Conservation (phyloP, 306 rosid genomes). For the Lablab purpureus region DNA sequence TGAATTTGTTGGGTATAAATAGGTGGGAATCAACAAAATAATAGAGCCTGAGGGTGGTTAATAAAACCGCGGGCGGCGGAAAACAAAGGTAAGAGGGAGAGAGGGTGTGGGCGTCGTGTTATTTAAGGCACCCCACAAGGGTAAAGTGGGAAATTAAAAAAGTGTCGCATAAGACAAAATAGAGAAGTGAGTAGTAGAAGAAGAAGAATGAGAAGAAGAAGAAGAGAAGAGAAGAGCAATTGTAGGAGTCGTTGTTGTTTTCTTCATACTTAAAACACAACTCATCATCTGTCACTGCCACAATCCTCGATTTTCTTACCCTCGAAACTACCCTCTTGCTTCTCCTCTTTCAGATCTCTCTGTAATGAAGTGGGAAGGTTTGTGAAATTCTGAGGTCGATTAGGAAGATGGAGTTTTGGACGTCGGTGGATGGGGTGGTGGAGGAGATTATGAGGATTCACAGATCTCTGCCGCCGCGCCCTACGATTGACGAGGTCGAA, state of each 20-base stretch:
- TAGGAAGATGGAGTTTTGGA: constrained; percentile 54
- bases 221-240: neutral
- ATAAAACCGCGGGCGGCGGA: constrained; percentile 19
- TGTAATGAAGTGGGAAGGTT: neutral
- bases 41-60: neutral
- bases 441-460: constrained; percentile 83
- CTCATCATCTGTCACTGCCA: constrained; percentile 45
- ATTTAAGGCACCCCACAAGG: constrained; percentile 9
- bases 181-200: neutral
- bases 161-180: constrained; percentile 42
- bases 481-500: constrained; percentile 80
- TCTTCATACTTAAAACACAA: constrained; percentile 6
- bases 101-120: neutral
- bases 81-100: neutral
- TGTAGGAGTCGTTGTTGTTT: neutral
- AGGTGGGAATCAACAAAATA: neutral
- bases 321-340: neutral
- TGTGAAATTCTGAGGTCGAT: neutral
- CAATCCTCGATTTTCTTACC: constrained; percentile 38
- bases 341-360: neutral
- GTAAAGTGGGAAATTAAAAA: constrained; percentile 30
- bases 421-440: constrained; percentile 64
- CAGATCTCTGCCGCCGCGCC: constrained; percentile 72
- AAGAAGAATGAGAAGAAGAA: neutral
- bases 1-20: neutral